phyloP scores from a whole-genome alignment of 139 green algal genomes.

The Axilococcus clingmanii region DNA sequence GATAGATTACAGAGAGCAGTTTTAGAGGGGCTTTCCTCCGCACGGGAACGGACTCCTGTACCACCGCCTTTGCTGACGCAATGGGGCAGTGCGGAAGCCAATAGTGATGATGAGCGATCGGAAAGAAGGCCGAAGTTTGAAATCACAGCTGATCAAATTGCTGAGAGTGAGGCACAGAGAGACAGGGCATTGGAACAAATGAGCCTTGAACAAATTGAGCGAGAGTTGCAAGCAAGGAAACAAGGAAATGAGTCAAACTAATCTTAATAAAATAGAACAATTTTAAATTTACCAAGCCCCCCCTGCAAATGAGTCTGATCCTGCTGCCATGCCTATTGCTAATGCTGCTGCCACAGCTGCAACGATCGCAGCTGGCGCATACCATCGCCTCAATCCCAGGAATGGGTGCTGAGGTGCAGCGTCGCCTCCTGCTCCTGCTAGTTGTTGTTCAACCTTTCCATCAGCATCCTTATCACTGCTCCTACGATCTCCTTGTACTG shows the following conservation, averaged over 20 bases:
- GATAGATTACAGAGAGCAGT: conserved; percentile 7
- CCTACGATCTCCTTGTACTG: not conserved
- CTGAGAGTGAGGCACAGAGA: conserved; percentile 4
- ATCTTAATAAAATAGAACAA: not conserved
- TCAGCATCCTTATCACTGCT: conserved; percentile 1
- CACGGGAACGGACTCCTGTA: not conserved
- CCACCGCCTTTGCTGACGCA: conserved; percentile 5
- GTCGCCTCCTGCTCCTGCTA: not conserved
- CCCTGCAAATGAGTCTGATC: not conserved
- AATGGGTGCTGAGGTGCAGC: too few relatives aligned
- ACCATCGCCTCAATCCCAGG: too few relatives aligned
- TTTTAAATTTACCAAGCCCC: not conserved
- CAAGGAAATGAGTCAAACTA: not conserved
- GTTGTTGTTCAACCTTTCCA: not conserved
- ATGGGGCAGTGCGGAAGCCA: not conserved
- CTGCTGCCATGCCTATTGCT: conserved; percentile 4
- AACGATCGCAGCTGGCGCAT: too few relatives aligned
- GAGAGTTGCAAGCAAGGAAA: not conserved
- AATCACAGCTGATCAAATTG: conserved; percentile 17
- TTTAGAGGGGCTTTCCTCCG: conserved; percentile 10
- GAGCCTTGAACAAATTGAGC: not conserved
- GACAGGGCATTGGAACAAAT: not conserved
- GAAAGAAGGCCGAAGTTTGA: conserved; percentile 16
- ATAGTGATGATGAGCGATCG: not conserved
- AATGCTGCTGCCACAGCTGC: not conserved